Conservation (phyloP, 305 asterid species). For the Caryopteris hybrid region DNA sequence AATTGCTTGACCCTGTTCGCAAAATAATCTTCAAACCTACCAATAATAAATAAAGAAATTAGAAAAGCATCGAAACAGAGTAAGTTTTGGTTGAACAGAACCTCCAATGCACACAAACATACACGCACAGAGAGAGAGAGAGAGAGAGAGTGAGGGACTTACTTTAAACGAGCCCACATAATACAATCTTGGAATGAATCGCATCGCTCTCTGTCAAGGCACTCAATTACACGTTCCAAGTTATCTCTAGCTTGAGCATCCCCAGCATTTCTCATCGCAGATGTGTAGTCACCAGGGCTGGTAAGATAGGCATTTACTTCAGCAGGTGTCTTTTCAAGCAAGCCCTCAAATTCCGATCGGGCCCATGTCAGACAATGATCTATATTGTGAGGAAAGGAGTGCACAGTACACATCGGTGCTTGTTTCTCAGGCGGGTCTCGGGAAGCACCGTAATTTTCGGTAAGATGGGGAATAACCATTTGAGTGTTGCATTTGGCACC, state of each 20-base stretch:
- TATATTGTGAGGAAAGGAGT: slow-evolving; percentile 92
- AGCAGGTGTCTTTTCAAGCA: slow-evolving; percentile 90
- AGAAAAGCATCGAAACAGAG: slow-evolving; percentile 11
- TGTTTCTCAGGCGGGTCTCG: slow-evolving; percentile 99
- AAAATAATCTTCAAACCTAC: slow-evolving; percentile 92
- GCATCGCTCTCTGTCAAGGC: slow-evolving; percentile 75
- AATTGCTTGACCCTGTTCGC: slow-evolving; percentile 78
- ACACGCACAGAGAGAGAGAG: background rate
- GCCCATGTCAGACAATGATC: slow-evolving; percentile 99
- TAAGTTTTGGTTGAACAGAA: background rate
- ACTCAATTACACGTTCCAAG: slow-evolving; percentile 80
- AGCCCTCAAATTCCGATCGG: slow-evolving; percentile 89
- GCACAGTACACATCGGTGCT: slow-evolving; percentile 98
- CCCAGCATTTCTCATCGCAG: slow-evolving; percentile 77
- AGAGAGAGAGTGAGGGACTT: slow-evolving; percentile 4
- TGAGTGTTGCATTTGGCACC: slow-evolving; percentile 97
- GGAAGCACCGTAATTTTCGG: slow-evolving; percentile 95
- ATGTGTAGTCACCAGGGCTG: slow-evolving; percentile 61
- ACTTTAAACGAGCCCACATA: slow-evolving; percentile 86
- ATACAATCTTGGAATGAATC: slow-evolving; percentile 83
- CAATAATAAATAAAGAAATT: slow-evolving; percentile 1
- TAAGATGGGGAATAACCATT: slow-evolving; percentile 89
- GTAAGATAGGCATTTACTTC: slow-evolving; percentile 87
- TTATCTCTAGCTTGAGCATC: slow-evolving; percentile 97
- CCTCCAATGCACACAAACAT: background rate